These are phyloP conservation scores for Amanita rimosa DNA, from an alignment of 768 basidiomycete genomes.

Conservation along the genomic window DNA sequence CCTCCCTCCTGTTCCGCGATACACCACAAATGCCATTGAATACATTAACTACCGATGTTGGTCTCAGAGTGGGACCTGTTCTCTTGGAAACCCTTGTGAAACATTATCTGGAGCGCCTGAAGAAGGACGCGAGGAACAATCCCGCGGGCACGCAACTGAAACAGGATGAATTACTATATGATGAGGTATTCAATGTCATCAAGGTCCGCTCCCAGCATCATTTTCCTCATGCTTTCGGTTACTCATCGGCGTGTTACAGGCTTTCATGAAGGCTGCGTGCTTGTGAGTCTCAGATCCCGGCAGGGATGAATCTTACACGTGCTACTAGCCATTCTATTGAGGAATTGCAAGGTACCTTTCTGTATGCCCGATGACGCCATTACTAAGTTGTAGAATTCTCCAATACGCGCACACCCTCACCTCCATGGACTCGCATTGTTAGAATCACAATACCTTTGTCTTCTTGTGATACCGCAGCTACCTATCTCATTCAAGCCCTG, in stretches of 20 bases:
- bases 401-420: constrained; percentile 73
- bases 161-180: constrained; percentile 71
- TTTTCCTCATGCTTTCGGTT: not conserved
- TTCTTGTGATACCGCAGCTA: constrained; percentile 66
- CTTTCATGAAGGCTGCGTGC: constrained; percentile 65
- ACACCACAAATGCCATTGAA: constrained; percentile 25
- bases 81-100: constrained; percentile 72
- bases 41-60: constrained; percentile 49
- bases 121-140: constrained; percentile 27
- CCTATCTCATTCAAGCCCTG: constrained; percentile 60
- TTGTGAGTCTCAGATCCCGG: constrained; percentile 32
- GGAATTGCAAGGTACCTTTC: constrained; percentile 51
- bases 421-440: constrained; percentile 73
- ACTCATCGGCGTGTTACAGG: constrained; percentile 21
- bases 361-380: not conserved
- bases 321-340: constrained; percentile 66
- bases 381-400: constrained; percentile 37
- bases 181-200: constrained; percentile 65
- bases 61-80: constrained; percentile 59
- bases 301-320: constrained; percentile 1
- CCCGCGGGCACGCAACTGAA: constrained; percentile 37
- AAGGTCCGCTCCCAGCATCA: constrained; percentile 37
- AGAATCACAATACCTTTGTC: constrained; percentile 63
- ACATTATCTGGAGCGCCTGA: constrained; percentile 69
- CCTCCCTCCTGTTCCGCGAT: not conserved